Percentiles rank a stretch among this genome's conserved stretches.
Evolutionary conservation across 495 filamentous ascomycete species (phyloP).

Genomic region (Tetracladium setigerum): DNA sequence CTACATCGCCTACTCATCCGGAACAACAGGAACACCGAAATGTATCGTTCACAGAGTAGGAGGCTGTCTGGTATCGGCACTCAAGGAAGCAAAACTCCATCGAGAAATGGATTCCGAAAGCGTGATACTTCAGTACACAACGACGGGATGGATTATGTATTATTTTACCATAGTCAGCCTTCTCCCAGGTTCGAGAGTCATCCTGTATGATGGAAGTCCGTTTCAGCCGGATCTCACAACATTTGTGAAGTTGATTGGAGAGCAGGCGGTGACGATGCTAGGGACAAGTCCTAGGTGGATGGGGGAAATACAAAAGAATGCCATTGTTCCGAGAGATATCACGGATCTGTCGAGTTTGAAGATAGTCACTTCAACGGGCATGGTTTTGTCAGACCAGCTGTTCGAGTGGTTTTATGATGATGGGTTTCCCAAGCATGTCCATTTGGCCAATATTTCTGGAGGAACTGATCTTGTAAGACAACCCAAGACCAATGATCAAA

Average conservation of each 20-base stretch:
- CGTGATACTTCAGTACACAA: slow-evolving; percentile 40
- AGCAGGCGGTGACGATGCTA: slow-evolving; percentile 52
- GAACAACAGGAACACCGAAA: slow-evolving; percentile 68
- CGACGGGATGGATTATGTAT: slow-evolving; percentile 79
- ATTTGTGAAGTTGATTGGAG: slow-evolving; percentile 49
- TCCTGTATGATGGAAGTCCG: slow-evolving; percentile 73
- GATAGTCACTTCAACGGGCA: slow-evolving; percentile 61
- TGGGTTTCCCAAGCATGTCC: slow-evolving; percentile 58
- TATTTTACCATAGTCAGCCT: slow-evolving; percentile 45
- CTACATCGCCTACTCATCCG: slow-evolving; percentile 63
- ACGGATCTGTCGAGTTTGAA: slow-evolving; percentile 51
- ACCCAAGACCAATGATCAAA: background rate
- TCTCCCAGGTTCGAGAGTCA: slow-evolving; percentile 43
- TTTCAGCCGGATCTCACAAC: slow-evolving; percentile 57
- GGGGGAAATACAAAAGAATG: slow-evolving; percentile 54
- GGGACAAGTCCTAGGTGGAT: slow-evolving; percentile 71
- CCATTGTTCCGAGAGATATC: slow-evolving; percentile 49
- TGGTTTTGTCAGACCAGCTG: slow-evolving; percentile 65
- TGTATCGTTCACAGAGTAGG: slow-evolving; percentile 68
- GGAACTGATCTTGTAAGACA: slow-evolving; percentile 61
- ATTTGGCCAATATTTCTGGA: slow-evolving; percentile 67
- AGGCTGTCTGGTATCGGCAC: slow-evolving; percentile 46
- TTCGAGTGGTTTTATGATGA: slow-evolving; percentile 80
- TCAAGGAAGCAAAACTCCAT: slow-evolving; percentile 58
- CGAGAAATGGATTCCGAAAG: slow-evolving; percentile 38